phyloP scores from a whole-genome alignment of 2,329 filamentous ascomycete species.

The Aspergillus pseudotamarii region DNA sequence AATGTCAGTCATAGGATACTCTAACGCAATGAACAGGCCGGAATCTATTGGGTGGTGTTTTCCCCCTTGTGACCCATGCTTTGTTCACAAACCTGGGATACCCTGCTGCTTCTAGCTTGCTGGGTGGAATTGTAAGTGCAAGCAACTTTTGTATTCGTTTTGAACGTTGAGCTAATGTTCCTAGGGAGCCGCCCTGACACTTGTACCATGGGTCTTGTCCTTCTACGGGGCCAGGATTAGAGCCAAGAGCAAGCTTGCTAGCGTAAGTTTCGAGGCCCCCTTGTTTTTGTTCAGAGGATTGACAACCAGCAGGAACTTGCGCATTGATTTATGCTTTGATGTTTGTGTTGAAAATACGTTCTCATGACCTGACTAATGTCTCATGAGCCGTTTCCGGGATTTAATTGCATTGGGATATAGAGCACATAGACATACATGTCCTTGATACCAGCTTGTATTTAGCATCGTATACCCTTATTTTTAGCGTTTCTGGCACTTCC shows the following conservation, averaged over 20 bases:
- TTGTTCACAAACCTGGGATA: slow-evolving; percentile 76
- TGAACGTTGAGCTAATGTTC: slow-evolving; percentile 13
- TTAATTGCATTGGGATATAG: not conserved
- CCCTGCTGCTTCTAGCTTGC: slow-evolving; percentile 69
- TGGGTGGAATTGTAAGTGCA: slow-evolving; percentile 73
- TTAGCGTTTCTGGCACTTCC: not conserved
- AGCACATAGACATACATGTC: not conserved
- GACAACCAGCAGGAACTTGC: slow-evolving; percentile 8
- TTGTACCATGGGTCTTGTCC: slow-evolving; percentile 85
- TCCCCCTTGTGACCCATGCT: slow-evolving; percentile 73
- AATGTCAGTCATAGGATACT: not conserved
- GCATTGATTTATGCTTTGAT: not conserved
- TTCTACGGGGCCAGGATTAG: slow-evolving; percentile 78
- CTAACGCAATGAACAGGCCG: slow-evolving; percentile 46
- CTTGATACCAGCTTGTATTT: not conserved
- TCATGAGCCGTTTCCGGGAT: not conserved
- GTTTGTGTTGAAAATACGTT: not conserved
- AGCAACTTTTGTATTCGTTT: too few species aligned
- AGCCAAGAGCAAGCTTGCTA: slow-evolving; percentile 74
- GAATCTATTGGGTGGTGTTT: slow-evolving; percentile 78
- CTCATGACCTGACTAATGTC: not conserved
- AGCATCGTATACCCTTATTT: not conserved
- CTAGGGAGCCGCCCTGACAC: slow-evolving; percentile 61
- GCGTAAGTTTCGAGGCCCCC: slow-evolving; percentile 45
- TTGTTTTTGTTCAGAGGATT: not conserved